Base-by-base conservation (phyloP, 257 asterid genomes). In the Hygrophila difformis region DNA sequence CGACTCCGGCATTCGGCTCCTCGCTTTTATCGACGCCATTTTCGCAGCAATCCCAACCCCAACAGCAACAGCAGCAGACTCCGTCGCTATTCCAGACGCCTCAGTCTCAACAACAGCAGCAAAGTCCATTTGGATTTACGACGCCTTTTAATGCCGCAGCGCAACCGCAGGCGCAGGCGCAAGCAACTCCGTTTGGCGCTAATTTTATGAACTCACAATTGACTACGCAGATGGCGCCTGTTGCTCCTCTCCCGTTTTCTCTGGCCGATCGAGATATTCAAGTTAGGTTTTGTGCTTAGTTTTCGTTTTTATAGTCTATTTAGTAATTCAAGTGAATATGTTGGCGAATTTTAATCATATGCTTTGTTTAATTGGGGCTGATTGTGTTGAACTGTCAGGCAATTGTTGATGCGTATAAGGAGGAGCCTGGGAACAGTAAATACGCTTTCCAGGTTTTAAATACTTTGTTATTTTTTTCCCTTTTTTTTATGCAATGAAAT, bases 181-280 rank as follows among this genome's bases (percentile, higher is more conserved):
- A n/a, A n/a, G 35, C 58, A 57, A 59, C 72, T 26, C 44, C 68
- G 22, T 51, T 76, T 19, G 35, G 77, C 12, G 54, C 61, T 39
- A 73, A 71, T 63, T 73, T 73, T 44, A 61, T 70, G 64, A 84
- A 76, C 64, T 68, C 78, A 60, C 99, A 82, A 45, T 65, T 86
- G 70, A 86, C 94, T 36, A 91, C 99, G 60, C 96, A 86, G 75
- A 91, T 91, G 99, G 99, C 99, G 46, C 95, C 99, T 0, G 95
- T 86, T 11, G 81, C 99, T 47, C 96, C 99, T 16, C 81, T 86
- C 14, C 91, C 95, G 2, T 75, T 82, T 58, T 91, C 99, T 26
- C 75, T 91, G 5, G 93, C 96, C 17, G 99, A 91, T 72, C 87
- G 96, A 17, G 99, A 91, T 60, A 74, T 89, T 47, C 96, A 79